Percentiles rank a stretch among this genome's conserved stretches.
Evolutionary conservation across 108 stramenopile species (phyloP).

Genomic region (Asterionellopsis glacialis): DNA sequence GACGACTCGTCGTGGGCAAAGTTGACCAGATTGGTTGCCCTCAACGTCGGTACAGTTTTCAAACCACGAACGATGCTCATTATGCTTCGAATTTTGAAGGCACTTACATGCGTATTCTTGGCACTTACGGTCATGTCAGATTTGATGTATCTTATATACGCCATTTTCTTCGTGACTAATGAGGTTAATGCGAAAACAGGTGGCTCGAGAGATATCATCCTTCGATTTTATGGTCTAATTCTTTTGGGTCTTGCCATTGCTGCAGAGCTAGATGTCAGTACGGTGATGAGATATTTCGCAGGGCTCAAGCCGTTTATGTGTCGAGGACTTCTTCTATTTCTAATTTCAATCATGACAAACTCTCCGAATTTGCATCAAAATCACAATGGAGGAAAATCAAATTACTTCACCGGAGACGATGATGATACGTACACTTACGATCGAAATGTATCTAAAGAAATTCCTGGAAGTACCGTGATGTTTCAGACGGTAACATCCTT

Average conservation of each 20-base stretch:
- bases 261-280: conserved; percentile 55
- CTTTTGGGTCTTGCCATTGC: conserved; percentile 42
- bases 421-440: conserved; percentile 25
- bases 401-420: conserved; percentile 13
- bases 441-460: conserved; percentile 11
- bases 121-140: conserved; percentile 51
- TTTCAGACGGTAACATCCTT: conserved; percentile 71
- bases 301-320: conserved; percentile 72
- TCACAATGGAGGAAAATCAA: conserved; percentile 10
- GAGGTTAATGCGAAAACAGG: conserved; percentile 45
- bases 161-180: conserved; percentile 40
- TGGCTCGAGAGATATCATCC: conserved; percentile 49
- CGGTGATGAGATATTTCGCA: conserved; percentile 34
- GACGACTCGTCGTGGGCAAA: conserved; percentile 21
- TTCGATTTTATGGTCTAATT: conserved; percentile 60
- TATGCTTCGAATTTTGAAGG: conserved; percentile 61
- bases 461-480: conserved; percentile 62
- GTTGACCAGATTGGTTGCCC: conserved; percentile 23
- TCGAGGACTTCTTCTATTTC: conserved; percentile 51
- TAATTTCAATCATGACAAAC: conserved; percentile 57
- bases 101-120: conserved; percentile 59
- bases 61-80: conserved; percentile 63
- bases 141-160: conserved; percentile 61
- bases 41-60: conserved; percentile 28
- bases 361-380: conserved; percentile 38